Conservation (phyloP, 805 yeast genomes). For the Isabelozyma gotoi region DNA sequence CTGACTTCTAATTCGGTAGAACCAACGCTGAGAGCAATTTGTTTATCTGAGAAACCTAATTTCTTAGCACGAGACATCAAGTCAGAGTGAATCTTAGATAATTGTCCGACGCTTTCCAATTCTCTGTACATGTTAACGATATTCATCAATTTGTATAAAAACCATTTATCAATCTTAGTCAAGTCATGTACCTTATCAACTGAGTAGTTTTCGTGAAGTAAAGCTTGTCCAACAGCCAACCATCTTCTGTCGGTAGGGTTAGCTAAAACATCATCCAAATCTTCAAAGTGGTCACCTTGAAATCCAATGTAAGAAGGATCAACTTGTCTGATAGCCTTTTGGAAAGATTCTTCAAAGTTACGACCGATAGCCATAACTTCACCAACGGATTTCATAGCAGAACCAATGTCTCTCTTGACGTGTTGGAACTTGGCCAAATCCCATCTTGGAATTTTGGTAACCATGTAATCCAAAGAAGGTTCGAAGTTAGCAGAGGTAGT, state of each 20-base stretch:
- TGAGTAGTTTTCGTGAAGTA: conserved; percentile 84
- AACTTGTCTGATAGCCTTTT: conserved; percentile 94
- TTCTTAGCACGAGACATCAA: conserved; percentile 79
- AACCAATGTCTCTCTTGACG: conserved; percentile 90
- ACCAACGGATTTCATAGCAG: conserved; percentile 98
- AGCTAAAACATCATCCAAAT: conserved; percentile 72
- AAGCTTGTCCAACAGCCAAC: conserved; percentile 97
- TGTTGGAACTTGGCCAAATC: conserved; percentile 94
- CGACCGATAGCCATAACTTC: conserved; percentile 99
- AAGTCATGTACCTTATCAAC: conserved; percentile 92
- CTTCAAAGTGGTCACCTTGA: conserved; percentile 80
- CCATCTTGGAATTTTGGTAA: conserved; percentile 98
- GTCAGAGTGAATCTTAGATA: conserved; percentile 64
- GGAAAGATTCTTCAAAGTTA: conserved; percentile 95
- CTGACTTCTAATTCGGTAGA: conserved; percentile 80
- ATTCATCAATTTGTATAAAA: conserved; percentile 87
- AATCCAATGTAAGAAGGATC: conserved; percentile 90
- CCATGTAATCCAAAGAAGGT: conserved; percentile 95
- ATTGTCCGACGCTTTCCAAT: conserved; percentile 58
- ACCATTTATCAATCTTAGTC: conserved; percentile 94
- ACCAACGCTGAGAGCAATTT: conserved; percentile 76
- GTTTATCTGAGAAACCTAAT: conserved; percentile 93
- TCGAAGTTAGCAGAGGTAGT: conserved; percentile 96
- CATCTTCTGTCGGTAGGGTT: conserved; percentile 96
- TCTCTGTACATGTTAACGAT: conserved; percentile 86